Evolutionary conservation across 2,329 filamentous ascomycete species (phyloP), one percentile per base, ranked within the genome.

Genomic region (Aspergillus novofumigatus): DNA sequence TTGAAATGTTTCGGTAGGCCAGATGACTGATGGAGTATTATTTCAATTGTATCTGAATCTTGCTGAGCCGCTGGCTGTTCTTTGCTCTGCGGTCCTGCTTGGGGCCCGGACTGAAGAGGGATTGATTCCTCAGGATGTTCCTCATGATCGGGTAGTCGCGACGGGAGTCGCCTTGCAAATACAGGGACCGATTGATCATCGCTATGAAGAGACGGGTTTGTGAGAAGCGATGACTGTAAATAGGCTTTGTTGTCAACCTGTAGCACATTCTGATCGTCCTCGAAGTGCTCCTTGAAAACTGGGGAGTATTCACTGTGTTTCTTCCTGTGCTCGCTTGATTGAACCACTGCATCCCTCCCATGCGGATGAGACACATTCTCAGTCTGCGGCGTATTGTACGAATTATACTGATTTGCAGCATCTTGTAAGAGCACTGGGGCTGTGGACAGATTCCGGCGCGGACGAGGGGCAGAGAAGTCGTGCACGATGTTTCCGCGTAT

Each of bases 401-500:
- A 26, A 51, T 56, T 60, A 25, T 47, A 35, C 25, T 44, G 49
- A 45, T 51, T 51, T 20, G 26, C 35, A n/a, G 53, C 59, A 41
- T 65, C 62, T 14, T 54, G 60, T 17, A 53, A 45, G 35, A 61
- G 56, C n/a, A 60, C 60, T 11, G 63, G 60, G 9, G 65, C 60
- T 10, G 62, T 59, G 8, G 70, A 71, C 11, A 73, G 55, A 60
- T 74, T 72, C 8, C 72, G 69, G 54, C 80, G 78, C 45, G 78
- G 73, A 52, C 83, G 76, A 5, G 85, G 85, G 3, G 81, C 83
- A 51, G 83, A 86, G 68, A 87, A 88, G 64, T 88, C 85, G 71
- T 88, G 85, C 1, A 87, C 78, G 23, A 84, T 80, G 51, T 82
- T 85, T 20, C 85, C 85, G 53, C 83, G 80, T 57, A 87, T 87